A percentile compares a stretch with the other conserved stretches of the same genome.
Evolutionary conservation across 352 stramenopile genomes (phyloP).

Genomic region (Phytophthora sansomeana): DNA sequence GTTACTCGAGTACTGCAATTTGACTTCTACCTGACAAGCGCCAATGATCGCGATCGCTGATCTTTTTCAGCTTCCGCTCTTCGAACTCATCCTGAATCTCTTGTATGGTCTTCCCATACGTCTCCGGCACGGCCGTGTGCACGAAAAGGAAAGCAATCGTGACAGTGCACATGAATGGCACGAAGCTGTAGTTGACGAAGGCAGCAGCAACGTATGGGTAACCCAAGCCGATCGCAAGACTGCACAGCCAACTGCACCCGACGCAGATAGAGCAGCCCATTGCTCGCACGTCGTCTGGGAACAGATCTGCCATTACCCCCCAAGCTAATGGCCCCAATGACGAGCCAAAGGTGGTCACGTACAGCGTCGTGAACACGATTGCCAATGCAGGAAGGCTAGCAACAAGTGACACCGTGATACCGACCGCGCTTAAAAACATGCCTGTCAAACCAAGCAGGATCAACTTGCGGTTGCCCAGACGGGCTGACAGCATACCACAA

Average conservation of each 20-base stretch:
- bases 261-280: conserved; percentile 57
- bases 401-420: conserved; percentile 54
- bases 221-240: conserved; percentile 54
- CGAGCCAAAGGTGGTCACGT: conserved; percentile 54
- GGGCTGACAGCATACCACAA: conserved; percentile 42
- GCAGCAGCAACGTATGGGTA: conserved; percentile 65
- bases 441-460: conserved; percentile 52
- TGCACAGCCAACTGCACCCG: conserved; percentile 59
- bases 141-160: conserved; percentile 54
- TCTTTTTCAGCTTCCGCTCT: conserved; percentile 11
- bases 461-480: conserved; percentile 59
- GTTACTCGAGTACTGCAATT: conserved; percentile 35
- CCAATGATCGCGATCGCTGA: conserved; percentile 16
- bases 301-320: conserved; percentile 61
- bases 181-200: conserved; percentile 53
- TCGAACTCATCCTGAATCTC: conserved; percentile 67
- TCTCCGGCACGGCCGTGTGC: conserved; percentile 59
- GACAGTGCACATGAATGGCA: conserved; percentile 62
- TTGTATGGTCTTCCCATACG: conserved; percentile 67
- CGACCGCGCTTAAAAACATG: conserved; percentile 58
- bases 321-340: conserved; percentile 65
- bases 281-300: conserved; percentile 64
- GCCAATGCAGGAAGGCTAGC: conserved; percentile 38
- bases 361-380: conserved; percentile 64
- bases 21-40: conserved; percentile 27